phyloP scores from a whole-genome alignment of 2,329 filamentous ascomycete species.

The Pseudopyricularia cyperi region DNA sequence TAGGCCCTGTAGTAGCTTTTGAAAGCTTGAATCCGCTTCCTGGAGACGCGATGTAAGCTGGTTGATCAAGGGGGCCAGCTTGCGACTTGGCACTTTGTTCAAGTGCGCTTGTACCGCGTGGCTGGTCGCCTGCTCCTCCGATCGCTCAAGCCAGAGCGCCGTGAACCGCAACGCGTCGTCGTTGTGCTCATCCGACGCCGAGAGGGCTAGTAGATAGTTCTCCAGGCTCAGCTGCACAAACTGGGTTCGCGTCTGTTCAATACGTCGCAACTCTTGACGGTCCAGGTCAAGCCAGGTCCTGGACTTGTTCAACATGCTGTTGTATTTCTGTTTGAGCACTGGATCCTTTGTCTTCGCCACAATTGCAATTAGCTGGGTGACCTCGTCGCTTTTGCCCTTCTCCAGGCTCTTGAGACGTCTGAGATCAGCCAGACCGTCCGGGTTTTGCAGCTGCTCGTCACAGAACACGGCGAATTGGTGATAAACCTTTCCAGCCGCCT shows the following conservation, averaged over 20 bases:
- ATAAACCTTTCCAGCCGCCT: slow-evolving; percentile 75
- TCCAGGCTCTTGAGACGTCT: slow-evolving; percentile 66
- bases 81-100: slow-evolving; percentile 66
- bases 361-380: slow-evolving; percentile 55
- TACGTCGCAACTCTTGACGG: slow-evolving; percentile 68
- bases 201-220: slow-evolving; percentile 80
- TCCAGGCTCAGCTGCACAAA: slow-evolving; percentile 83
- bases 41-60: slow-evolving; percentile 90
- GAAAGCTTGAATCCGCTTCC: slow-evolving; percentile 56
- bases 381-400: slow-evolving; percentile 69
- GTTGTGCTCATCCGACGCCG: slow-evolving; percentile 76
- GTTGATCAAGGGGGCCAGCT: slow-evolving; percentile 89
- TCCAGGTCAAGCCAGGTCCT: slow-evolving; percentile 85
- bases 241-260: slow-evolving; percentile 62
- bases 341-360: slow-evolving; percentile 35
- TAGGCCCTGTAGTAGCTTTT: slow-evolving; percentile 58
- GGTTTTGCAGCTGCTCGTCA: slow-evolving; percentile 82
- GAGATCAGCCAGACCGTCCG: slow-evolving; percentile 74
- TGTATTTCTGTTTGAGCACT: slow-evolving; percentile 42
- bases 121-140: slow-evolving; percentile 65
- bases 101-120: slow-evolving; percentile 60
- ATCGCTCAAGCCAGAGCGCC: slow-evolving; percentile 84
- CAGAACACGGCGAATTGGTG: slow-evolving; percentile 94
- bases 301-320: slow-evolving; percentile 55
- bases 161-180: slow-evolving; percentile 86